Evolutionary conservation across 306 rosid species (phyloP), one percentile per base, ranked within the genome.

Genomic region (Ormosia semicastrata): DNA sequence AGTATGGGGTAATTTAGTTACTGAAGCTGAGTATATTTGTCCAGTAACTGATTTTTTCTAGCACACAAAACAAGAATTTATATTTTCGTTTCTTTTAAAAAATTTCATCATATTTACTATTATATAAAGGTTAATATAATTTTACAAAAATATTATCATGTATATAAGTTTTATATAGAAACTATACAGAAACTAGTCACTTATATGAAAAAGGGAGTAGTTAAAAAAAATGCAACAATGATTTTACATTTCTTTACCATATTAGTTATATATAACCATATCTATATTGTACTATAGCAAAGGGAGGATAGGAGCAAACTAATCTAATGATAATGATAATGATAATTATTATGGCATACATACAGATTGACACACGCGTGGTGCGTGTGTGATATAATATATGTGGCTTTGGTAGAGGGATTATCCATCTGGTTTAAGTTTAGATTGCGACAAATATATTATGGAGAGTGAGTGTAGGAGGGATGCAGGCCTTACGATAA

Each of bases 361-460:
- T 14, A 2, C 6, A 70, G 63, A 80, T 65, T 49, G 40, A 66
- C 39, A 77, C 18, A 78, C 1, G 64, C 37, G 34, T 66, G 76
- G 71, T 44, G 64, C 49, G 17, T 17, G 76, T 82, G 57, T 40
- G 34, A 33, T 24, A 43, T 18, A 2, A 41, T 43, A 68, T 15
- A 18, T 79, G 85, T 83, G 83, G 81, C 66, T 50, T 58, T 8
- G 70, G 80, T 0, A 29, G 54, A 24, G 65, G 18, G 49, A 70
- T 83, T 66, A 80, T 66, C 74, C 63, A 29, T 65, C 9, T 65
- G 73, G 32, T 40, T 59, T 12, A 36, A 29, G 52, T 75, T 39
- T 39, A 54, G 5, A 66, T 63, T 63, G 33, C 43, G 30, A 32
- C 62, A 33, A n/a, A 69, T n/a, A 69, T n/a, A 2, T 17, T 3